A percentile compares a stretch with the other conserved stretches of the same genome.
These are phyloP conservation scores for Beta vulgaris DNA, from an alignment of 148 eudicot genomes.

Conservation along the genomic window DNA sequence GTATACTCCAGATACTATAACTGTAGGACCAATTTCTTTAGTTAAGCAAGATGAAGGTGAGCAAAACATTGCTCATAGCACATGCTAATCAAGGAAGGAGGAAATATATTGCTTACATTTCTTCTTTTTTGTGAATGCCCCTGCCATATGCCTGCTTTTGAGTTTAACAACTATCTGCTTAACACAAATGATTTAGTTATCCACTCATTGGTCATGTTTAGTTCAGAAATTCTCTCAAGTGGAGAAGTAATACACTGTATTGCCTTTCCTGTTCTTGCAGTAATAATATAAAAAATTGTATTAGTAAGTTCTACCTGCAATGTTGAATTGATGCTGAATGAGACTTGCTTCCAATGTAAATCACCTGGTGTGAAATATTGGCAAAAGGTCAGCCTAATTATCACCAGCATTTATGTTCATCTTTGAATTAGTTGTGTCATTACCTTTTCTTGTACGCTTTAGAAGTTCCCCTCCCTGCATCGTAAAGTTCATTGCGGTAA, in stretches of 20 bases:
- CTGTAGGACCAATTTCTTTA: constrained; percentile 41
- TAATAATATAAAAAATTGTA: background rate
- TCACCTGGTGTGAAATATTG: constrained; percentile 54
- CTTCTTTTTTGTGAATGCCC: constrained; percentile 95
- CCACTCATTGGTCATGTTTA: background rate
- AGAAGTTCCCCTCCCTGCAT: constrained; percentile 81
- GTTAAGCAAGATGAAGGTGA: constrained; percentile 16
- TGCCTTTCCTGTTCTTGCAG: background rate
- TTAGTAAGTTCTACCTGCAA: constrained; percentile 59
- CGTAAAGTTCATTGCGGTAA: constrained; percentile 53
- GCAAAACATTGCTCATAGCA: constrained; percentile 7
- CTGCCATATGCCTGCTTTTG: constrained; percentile 93
- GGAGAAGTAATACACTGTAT: background rate
- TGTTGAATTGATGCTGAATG: constrained; percentile 65
- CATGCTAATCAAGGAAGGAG: background rate
- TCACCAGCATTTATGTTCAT: background rate
- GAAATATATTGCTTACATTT: constrained; percentile 53
- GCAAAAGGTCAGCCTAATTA: constrained; percentile 10
- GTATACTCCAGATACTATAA: constrained; percentile 62
- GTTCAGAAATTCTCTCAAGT: too few species aligned
- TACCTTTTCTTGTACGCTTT: constrained; percentile 93
- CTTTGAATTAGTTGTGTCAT: background rate
- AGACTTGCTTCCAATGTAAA: constrained; percentile 89
- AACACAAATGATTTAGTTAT: constrained; percentile 11
- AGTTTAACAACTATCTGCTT: constrained; percentile 75